These are phyloP conservation scores for Rubia tinctorum DNA, from an alignment of 305 asterid species.

Conservation along the genomic window DNA sequence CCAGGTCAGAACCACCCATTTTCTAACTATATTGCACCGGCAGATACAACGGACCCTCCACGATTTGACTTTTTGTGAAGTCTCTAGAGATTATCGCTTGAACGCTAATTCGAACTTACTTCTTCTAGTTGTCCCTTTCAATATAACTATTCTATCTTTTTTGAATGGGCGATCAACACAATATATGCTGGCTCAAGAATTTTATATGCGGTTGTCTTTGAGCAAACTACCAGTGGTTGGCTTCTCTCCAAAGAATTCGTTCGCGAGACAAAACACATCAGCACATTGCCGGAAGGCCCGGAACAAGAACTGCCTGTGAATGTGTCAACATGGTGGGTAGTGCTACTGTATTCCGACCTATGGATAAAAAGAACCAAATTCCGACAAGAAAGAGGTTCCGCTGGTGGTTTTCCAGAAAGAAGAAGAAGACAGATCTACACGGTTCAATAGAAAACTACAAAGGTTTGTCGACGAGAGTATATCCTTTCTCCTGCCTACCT, in stretches of 20 bases:
- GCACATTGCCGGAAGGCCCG: conserved; percentile 8
- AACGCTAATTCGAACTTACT: conserved; percentile 23
- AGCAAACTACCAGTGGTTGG: conserved; percentile 1
- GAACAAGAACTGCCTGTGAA: background rate
- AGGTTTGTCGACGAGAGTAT: conserved; percentile 29
- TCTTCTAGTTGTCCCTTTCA: conserved; percentile 41
- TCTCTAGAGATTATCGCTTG: conserved; percentile 35
- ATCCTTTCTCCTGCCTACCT: background rate
- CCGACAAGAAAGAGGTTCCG: conserved; percentile 39
- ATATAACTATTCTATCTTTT: conserved; percentile 11
- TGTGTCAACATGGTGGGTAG: conserved; percentile 23
- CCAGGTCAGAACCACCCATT: conserved; percentile 13
- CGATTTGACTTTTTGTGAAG: conserved; percentile 33
- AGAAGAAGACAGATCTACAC: conserved; percentile 45
- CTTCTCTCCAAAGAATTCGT: conserved; percentile 11
- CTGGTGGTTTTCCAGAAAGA: conserved; percentile 63
- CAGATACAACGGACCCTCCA: conserved; percentile 9
- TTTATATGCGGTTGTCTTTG: conserved; percentile 13
- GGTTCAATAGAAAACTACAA: conserved; percentile 34
- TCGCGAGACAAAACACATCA: conserved; percentile 13
- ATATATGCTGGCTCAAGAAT: conserved; percentile 24
- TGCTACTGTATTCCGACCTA: conserved; percentile 20
- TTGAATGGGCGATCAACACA: conserved; percentile 43
- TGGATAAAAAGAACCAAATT: conserved; percentile 49
- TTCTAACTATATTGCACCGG: background rate